Evolutionary conservation across 768 basidiomycete species (phyloP), one percentile per base, ranked within the genome.

Genomic region (Tylopilus felleus): DNA sequence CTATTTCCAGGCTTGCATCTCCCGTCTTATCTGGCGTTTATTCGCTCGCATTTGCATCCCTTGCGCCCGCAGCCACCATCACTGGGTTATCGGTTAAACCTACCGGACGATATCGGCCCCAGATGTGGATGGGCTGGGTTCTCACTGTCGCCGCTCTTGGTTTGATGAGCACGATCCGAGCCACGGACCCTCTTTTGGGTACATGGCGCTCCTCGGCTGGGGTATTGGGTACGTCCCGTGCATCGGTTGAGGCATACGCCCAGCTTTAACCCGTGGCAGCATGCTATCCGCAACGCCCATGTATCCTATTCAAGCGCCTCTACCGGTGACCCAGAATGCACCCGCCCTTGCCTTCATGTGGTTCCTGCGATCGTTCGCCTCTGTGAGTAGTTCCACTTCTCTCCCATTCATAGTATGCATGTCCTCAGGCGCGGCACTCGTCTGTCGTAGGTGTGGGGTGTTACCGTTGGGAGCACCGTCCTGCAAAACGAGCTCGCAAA

Each of bases 241-340:
- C 47, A 2, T 10, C 16, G 12, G n/a, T 14, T 40, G n/a, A n/a
- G 23, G 2, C 12, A 9, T 43, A 17, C 38, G 38, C 23, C 25
- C 5, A 8, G 0, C 25, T 22, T 27, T 36, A 19, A 46, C 29
- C 3, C 21, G 3, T 35, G 19, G 3, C 17, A 62, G 61, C 7
- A 4, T 51, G 9, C 33, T 59, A 17, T 36, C 22, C 8, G 35
- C 59, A 16, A 63, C 62, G 9, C 67, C 63, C 1, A 71, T 71
- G 48, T 82, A 79, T 59, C 73, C 80, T 0, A 71, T 82, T 39
- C 72, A 79, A 7, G 77, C 81, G 0, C 77, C 80, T 1, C 59
- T 81, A 1, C 65, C 71, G 0, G 62, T 77, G 5, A 57, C 69
- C 0, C 57, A 68, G 7, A 78, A 74, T 46, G 80, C 78, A 5